Conservation (phyloP, 106 monocot species). For the Triglochin maritima region DNA sequence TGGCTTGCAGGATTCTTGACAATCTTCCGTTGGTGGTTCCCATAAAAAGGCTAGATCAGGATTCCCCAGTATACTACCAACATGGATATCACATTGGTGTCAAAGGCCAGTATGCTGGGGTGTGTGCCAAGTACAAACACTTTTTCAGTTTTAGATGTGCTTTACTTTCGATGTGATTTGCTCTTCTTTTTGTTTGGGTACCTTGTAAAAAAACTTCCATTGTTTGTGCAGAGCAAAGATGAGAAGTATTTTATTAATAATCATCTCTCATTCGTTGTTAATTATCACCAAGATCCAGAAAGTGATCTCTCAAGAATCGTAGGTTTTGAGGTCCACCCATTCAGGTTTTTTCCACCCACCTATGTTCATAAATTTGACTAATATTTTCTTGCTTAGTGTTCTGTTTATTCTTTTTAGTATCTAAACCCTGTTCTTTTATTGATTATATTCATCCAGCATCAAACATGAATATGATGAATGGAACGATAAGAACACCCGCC, state of each 20-base stretch:
- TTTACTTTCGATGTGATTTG: too few relatives aligned
- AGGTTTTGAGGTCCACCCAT: constrained; percentile 91
- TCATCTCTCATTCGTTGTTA: constrained; percentile 86
- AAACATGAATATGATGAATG: constrained; percentile 85
- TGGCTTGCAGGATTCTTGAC: constrained; percentile 76
- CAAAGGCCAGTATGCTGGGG: constrained; percentile 62
- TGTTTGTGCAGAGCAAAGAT: constrained; percentile 59
- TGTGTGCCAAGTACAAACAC: constrained; percentile 5
- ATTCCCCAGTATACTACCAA: constrained; percentile 48
- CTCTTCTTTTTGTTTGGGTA: too few relatives aligned
- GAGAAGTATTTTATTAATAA: constrained; percentile 79
- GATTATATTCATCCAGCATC: constrained; percentile 39
- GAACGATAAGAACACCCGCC: constrained; percentile 61
- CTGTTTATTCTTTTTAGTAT: neutral
- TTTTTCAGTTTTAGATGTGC: neutral
- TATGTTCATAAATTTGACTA: too few relatives aligned
- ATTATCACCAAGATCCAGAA: constrained; percentile 75
- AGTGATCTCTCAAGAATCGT: constrained; percentile 77
- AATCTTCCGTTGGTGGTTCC: constrained; percentile 94
- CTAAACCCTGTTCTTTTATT: neutral
- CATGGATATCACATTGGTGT: constrained; percentile 73
- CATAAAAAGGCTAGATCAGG: constrained; percentile 47
- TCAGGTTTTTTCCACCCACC: constrained; percentile 32
- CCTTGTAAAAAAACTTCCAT: too few relatives aligned
- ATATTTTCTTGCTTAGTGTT: too few relatives aligned